Conservation (phyloP, 768 basidiomycete species). For the Cyathus striatus region DNA sequence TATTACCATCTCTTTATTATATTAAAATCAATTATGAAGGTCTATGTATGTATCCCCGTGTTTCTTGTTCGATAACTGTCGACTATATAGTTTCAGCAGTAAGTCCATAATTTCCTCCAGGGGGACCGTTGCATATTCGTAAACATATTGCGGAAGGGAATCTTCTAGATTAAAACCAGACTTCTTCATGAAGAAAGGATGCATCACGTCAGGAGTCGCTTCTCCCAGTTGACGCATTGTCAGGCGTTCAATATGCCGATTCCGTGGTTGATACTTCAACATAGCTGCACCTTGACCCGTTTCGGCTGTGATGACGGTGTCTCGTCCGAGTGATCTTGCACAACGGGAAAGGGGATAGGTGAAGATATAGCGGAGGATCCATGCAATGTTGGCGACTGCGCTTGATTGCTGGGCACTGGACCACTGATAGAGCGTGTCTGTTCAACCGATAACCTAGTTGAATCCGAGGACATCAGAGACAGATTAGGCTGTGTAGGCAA, state of each 20-base stretch:
- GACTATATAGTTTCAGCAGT: conserved; percentile 70
- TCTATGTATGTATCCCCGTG: no score
- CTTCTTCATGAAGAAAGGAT: conserved; percentile 82
- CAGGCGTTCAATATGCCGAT: conserved; percentile 69
- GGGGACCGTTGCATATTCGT: conserved; percentile 81
- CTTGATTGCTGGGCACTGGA: background rate
- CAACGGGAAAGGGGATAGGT: conserved; percentile 4
- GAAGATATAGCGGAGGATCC: background rate
- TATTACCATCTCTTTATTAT: background rate
- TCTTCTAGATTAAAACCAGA: conserved; percentile 82
- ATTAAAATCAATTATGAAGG: background rate
- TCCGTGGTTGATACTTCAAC: conserved; percentile 50
- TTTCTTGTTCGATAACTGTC: conserved; percentile 49
- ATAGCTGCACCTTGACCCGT: conserved; percentile 9
- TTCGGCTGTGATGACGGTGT: conserved; percentile 1
- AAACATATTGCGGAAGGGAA: conserved; percentile 80
- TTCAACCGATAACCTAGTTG: background rate
- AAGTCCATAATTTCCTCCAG: conserved; percentile 83
- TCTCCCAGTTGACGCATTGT: conserved; percentile 84
- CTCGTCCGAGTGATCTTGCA: conserved; percentile 2
- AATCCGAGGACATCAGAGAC: background rate
- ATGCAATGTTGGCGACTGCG: background rate
- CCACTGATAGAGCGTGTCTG: background rate
- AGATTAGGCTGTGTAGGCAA: background rate
- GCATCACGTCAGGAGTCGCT: conserved; percentile 86